Conservation (phyloP, 306 rosid species). For the Vigna reflexopilosa region DNA sequence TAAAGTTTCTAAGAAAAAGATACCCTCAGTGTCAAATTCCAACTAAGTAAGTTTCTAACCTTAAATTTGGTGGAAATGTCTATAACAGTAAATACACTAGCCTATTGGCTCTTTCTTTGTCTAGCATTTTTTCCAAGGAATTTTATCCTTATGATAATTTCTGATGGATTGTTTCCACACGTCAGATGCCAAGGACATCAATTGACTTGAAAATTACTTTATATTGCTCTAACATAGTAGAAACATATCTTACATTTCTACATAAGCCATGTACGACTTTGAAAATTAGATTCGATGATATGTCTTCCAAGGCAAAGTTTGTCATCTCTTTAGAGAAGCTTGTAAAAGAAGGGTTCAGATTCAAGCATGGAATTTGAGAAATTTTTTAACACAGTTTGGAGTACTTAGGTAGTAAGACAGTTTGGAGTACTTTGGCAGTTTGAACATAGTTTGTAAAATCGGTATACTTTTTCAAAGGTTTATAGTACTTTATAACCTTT, state of each 20-base stretch:
- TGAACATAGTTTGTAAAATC: no score
- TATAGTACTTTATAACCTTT: no score
- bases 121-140: not conserved
- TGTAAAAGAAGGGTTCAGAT: constrained; percentile 67
- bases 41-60: constrained; percentile 60
- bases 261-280: not conserved
- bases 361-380: constrained; percentile 61
- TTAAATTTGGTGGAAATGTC: not conserved
- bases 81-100: not conserved
- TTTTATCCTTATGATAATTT: not conserved
- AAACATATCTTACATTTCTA: not conserved
- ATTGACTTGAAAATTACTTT: not conserved
- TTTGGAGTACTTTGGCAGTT: no score
- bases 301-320: constrained; percentile 61
- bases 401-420: constrained; percentile 56
- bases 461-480: no score
- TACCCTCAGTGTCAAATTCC: constrained; percentile 63
- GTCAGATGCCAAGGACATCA: no score
- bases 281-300: constrained; percentile 59
- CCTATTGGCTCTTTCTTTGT: not conserved
- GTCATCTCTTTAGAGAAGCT: constrained; percentile 67
- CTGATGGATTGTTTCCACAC: no score
- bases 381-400: constrained; percentile 62
- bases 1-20: constrained; percentile 58
- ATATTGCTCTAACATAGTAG: not conserved